A percentile compares a stretch with the other conserved stretches of the same genome.
phyloP scores from a whole-genome alignment of 176 grass and related monocot genomes.

The barley (Hordeum vulgare) region MorexV3_pseudomolecules_assembly NC_058521.1:160224612-160225111 shows the following conservation, averaged over 20 bases:
- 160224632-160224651: constrained; percentile 28
- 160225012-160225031: not conserved
- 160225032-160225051: not conserved
- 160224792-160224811: constrained; percentile 56
- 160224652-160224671: not conserved
- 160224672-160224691: constrained; percentile 38
- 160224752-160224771: constrained; percentile 67
- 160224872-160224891: constrained; percentile 19
- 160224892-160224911: not conserved
- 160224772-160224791: constrained; percentile 76
- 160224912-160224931: not conserved
- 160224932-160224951: not conserved
- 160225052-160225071: not conserved
- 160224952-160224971: not conserved
- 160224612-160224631: constrained; percentile 16
- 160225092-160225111: constrained; percentile 24
- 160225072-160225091: not conserved
- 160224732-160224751: constrained; percentile 16
- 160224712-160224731: constrained; percentile 9
- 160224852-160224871: constrained; percentile 41
- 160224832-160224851: constrained; percentile 41
- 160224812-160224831: constrained; percentile 46
- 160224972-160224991: not conserved
- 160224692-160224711: constrained; percentile 42
- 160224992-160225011: constrained; percentile 1